phyloP scores from a whole-genome alignment of 352 stramenopile species.

The Phytophthora capsici region DNA sequence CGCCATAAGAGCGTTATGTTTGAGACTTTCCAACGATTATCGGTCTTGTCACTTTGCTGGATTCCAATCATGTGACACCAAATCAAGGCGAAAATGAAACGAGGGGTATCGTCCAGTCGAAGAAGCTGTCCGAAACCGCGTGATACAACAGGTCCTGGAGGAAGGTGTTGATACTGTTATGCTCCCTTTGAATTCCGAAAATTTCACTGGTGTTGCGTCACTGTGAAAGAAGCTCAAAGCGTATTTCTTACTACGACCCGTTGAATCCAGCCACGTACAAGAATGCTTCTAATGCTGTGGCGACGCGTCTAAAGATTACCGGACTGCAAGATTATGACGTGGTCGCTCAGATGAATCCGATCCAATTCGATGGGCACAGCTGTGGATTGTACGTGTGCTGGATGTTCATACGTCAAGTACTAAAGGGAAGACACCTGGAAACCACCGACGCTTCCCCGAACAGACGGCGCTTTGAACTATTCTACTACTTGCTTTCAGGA shows the following conservation, averaged over 20 bases:
- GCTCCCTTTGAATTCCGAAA: constrained; percentile 8
- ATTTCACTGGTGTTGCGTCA: constrained; percentile 16
- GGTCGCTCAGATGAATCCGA: constrained; percentile 11
- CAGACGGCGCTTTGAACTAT: constrained; percentile 17
- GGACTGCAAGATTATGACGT: neutral
- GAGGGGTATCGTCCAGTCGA: too few relatives aligned
- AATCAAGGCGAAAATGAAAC: too few relatives aligned
- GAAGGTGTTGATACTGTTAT: neutral
- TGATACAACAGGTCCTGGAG: neutral
- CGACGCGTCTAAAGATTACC: neutral
- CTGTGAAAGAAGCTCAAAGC: too few relatives aligned
- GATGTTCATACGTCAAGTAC: constrained; percentile 15
- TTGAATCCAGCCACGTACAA: constrained; percentile 1
- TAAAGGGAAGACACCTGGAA: neutral
- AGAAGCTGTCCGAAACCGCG: neutral
- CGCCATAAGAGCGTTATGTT: neutral
- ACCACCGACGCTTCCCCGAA: too few relatives aligned
- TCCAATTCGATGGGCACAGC: constrained; percentile 20
- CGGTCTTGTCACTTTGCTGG: neutral
- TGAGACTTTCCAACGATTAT: neutral
- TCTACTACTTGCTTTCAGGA: constrained; percentile 28
- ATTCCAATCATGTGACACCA: neutral
- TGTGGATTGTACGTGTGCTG: constrained; percentile 27
- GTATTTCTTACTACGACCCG: constrained; percentile 15
- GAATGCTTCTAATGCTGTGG: neutral